Conservation (phyloP, 441 rosid species). For the Raphanus hybrid region DNA sequence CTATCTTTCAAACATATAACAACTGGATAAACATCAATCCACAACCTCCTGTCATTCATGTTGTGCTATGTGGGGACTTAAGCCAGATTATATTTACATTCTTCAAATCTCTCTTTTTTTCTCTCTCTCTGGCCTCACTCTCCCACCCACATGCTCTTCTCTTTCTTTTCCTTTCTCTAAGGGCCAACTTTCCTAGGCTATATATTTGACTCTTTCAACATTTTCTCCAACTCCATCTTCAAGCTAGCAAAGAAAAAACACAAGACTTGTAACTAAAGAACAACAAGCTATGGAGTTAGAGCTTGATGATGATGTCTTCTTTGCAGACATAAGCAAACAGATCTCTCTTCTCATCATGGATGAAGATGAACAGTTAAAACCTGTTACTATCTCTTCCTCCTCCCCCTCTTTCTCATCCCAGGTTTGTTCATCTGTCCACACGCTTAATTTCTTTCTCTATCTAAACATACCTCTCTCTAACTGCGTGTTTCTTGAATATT, state of each 20-base stretch:
- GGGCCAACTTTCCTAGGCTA: too few relatives aligned
- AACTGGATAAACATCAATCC: conserved; percentile 64
- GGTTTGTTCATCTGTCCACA: conserved; percentile 47
- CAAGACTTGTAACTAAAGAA: too few relatives aligned
- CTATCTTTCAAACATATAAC: conserved; percentile 11
- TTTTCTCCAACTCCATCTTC: too few relatives aligned
- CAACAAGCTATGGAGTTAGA: conserved; percentile 42
- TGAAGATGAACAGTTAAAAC: conserved; percentile 63
- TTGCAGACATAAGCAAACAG: conserved; percentile 88
- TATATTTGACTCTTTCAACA: too few relatives aligned
- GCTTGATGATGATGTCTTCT: conserved; percentile 85
- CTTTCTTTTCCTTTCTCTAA: too few relatives aligned
- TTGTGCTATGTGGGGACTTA: conserved; percentile 47
- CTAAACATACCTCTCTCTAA: too few relatives aligned
- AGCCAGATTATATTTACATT: conserved; percentile 52
- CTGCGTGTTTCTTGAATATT: too few relatives aligned
- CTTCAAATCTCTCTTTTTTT: neutral
- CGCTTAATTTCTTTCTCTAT: conserved; percentile 34
- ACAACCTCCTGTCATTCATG: conserved; percentile 50
- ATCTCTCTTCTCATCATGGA: conserved; percentile 94
- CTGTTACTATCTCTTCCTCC: conserved; percentile 45
- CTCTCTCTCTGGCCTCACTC: conserved; percentile 50
- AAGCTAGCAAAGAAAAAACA: too few relatives aligned
- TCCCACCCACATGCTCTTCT: conserved; percentile 57
- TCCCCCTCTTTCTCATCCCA: conserved; percentile 67